Conservation (phyloP, 2,329 filamentous ascomycete genomes). For the Camillea tinctor region DNA sequence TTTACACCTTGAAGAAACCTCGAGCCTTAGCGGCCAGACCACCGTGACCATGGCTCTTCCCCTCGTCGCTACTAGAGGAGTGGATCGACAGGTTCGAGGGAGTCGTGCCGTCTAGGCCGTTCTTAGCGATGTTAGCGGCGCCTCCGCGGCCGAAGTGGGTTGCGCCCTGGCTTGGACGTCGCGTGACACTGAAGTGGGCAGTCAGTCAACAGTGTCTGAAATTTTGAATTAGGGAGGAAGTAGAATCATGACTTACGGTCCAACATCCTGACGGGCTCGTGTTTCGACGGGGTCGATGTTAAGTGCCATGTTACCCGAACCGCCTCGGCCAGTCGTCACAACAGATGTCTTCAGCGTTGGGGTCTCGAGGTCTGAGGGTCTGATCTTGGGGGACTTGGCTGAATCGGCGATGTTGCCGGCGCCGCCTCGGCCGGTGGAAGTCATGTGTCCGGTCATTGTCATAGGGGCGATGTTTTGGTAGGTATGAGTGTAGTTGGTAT, state of each 20-base stretch:
- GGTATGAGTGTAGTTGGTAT: background rate
- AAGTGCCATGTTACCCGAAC: constrained; percentile 81
- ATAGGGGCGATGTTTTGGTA: background rate
- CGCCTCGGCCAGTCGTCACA: constrained; percentile 87
- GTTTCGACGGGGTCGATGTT: constrained; percentile 72
- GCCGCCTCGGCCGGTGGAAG: constrained; percentile 74
- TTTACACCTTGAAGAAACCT: constrained; percentile 47
- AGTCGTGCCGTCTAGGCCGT: constrained; percentile 40
- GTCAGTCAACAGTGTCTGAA: background rate
- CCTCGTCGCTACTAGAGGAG: background rate
- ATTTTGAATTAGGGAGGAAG: no score
- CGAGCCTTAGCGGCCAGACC: constrained; percentile 44
- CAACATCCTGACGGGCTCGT: constrained; percentile 79
- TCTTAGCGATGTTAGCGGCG: constrained; percentile 68
- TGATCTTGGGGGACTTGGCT: constrained; percentile 45
- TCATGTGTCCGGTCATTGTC: constrained; percentile 42
- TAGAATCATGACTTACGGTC: constrained; percentile 50
- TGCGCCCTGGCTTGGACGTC: constrained; percentile 56
- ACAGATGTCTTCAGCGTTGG: constrained; percentile 79
- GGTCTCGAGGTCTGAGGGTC: constrained; percentile 69
- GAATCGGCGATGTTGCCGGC: constrained; percentile 70
- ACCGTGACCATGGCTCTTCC: constrained; percentile 24
- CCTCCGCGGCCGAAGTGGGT: constrained; percentile 73
- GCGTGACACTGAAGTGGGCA: constrained; percentile 42
- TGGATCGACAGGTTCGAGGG: background rate